A percentile compares a stretch with the other conserved stretches of the same genome.
Evolutionary conservation across 139 green algal species (phyloP).

Genomic region (Volvox reticuliferus): DNA sequence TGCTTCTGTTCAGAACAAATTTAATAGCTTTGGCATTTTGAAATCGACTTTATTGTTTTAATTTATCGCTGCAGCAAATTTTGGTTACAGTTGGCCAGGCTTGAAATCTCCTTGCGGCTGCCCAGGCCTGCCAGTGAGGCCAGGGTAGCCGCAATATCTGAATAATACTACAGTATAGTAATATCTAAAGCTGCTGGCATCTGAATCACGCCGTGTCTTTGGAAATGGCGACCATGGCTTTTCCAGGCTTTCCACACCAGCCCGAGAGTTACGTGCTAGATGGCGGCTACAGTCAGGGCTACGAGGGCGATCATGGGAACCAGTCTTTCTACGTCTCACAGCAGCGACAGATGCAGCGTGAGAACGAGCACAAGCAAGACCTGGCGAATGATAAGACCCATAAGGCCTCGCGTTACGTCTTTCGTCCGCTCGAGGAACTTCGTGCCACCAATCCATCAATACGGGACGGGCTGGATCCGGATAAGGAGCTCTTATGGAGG

Average conservation of each 20-base stretch:
- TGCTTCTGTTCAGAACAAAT: too few species aligned
- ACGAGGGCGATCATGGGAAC: slow-evolving; percentile 4
- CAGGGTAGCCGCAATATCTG: neutral
- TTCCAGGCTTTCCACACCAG: slow-evolving; percentile 21
- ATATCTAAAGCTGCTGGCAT: neutral
- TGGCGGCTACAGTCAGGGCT: neutral
- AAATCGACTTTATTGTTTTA: too few species aligned
- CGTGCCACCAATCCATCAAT: slow-evolving; percentile 35
- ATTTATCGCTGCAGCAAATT: too few species aligned
- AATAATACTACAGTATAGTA: neutral
- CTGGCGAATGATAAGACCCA: neutral
- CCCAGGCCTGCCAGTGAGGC: neutral
- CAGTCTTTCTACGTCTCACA: neutral
- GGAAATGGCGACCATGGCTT: neutral
- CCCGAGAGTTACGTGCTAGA: slow-evolving; percentile 16
- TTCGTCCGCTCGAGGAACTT: slow-evolving; percentile 6
- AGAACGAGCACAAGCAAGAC: slow-evolving; percentile 38
- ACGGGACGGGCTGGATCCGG: slow-evolving; percentile 52
- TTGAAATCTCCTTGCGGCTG: slow-evolving; percentile 19
- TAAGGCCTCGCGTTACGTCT: neutral
- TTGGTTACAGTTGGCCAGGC: neutral
- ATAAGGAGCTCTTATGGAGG: slow-evolving; percentile 51
- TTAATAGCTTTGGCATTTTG: too few species aligned
- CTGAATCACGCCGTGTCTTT: neutral
- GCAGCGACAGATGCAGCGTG: slow-evolving; percentile 28